Evolutionary conservation across 331 rosid species (phyloP).

Genomic region (Quercus lobata): DNA sequence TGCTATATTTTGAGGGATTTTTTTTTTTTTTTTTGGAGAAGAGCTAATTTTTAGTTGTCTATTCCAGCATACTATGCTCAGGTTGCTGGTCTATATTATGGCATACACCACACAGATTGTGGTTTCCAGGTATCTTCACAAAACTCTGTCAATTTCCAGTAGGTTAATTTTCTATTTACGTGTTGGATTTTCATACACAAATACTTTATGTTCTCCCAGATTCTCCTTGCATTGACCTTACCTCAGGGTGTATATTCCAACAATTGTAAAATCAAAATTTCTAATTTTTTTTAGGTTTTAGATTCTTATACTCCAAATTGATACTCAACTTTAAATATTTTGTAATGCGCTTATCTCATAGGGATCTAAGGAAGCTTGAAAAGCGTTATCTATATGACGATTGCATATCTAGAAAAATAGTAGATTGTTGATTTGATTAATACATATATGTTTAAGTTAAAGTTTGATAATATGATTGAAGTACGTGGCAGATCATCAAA

Average conservation of each 20-base stretch:
- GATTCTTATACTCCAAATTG: neutral
- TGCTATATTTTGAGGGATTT: neutral
- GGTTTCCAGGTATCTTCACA: conserved; percentile 77
- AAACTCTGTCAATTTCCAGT: neutral
- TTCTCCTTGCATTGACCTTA: neutral
- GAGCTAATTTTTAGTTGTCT: conserved; percentile 19
- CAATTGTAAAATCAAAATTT: neutral
- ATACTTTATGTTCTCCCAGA: neutral
- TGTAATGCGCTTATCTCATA: neutral
- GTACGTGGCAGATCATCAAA: neutral
- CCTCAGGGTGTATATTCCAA: neutral
- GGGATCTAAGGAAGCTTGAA: neutral
- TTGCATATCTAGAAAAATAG: neutral
- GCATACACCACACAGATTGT: conserved; percentile 40
- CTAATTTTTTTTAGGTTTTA: neutral
- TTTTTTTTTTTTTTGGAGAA: neutral
- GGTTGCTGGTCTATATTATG: conserved; percentile 81
- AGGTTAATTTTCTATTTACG: neutral
- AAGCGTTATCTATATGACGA: neutral
- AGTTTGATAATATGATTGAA: neutral
- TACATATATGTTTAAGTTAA: neutral
- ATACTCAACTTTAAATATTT: neutral
- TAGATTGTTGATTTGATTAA: neutral
- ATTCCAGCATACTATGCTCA: conserved; percentile 79
- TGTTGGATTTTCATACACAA: neutral